Conservation (phyloP, 192 early-diverging fungal species). For the Kappamyces sp. region DNA sequence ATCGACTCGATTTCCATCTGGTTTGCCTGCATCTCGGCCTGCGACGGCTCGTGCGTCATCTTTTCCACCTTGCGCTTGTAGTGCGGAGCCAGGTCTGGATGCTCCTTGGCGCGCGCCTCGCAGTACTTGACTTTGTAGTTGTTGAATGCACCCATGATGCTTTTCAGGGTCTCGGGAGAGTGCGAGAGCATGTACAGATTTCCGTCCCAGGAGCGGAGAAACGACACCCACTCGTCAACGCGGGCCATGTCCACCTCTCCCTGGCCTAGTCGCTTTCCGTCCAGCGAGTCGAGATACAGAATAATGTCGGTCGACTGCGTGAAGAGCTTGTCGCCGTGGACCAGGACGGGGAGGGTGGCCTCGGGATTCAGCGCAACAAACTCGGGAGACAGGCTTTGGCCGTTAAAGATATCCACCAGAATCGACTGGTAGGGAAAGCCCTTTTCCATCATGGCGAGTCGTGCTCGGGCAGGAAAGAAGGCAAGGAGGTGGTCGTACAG, state of each 20-base stretch:
- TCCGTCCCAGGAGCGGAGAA: constrained; percentile 16
- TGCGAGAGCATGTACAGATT: constrained; percentile 8
- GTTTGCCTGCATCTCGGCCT: neutral
- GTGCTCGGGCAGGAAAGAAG: constrained; percentile 16
- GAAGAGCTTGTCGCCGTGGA: constrained; percentile 17
- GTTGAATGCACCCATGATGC: neutral
- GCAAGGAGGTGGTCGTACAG: constrained; percentile 18
- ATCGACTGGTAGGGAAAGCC: constrained; percentile 1
- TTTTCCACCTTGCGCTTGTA: constrained; percentile 11
- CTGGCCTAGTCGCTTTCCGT: constrained; percentile 16
- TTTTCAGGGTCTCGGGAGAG: constrained; percentile 2
- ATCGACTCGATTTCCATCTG: neutral
- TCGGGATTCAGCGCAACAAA: constrained; percentile 17
- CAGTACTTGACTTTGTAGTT: neutral
- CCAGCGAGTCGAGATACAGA: constrained; percentile 12
- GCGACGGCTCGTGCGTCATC: constrained; percentile 1
- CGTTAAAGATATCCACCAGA: constrained; percentile 15
- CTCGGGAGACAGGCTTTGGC: constrained; percentile 9
- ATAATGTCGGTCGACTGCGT: constrained; percentile 13
- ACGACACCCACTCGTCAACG: constrained; percentile 12
- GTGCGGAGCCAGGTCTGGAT: constrained; percentile 12
- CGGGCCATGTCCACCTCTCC: neutral
- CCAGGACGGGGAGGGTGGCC: constrained; percentile 9
- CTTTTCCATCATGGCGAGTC: constrained; percentile 16
- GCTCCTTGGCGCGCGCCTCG: constrained; percentile 6